Evolutionary conservation across 2,329 filamentous ascomycete genomes (phyloP).

Genomic region (Tolypocladium sp.): DNA sequence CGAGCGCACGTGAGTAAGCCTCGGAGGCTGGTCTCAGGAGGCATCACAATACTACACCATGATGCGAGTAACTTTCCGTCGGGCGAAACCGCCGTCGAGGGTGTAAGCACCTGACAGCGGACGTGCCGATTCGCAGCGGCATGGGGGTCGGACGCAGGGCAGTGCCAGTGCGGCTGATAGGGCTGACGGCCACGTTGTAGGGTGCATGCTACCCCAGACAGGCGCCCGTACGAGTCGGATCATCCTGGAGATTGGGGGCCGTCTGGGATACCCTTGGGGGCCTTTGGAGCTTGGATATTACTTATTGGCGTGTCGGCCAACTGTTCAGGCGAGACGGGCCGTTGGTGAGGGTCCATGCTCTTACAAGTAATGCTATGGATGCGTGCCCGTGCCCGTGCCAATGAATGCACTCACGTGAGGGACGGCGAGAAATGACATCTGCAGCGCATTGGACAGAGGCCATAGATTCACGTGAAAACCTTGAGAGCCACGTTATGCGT

Average conservation of each 20-base stretch:
- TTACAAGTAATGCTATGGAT: neutral
- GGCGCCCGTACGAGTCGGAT: neutral
- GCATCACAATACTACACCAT: neutral
- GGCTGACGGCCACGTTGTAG: constrained; percentile 1
- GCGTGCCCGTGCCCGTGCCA: neutral
- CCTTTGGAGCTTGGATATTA: neutral
- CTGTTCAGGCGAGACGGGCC: neutral
- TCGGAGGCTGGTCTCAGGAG: neutral
- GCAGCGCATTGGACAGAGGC: neutral
- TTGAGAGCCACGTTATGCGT: neutral
- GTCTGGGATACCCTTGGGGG: neutral
- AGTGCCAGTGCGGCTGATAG: constrained; percentile 3
- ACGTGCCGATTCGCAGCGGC: neutral
- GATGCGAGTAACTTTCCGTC: neutral
- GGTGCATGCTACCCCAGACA: neutral
- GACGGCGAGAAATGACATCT: neutral
- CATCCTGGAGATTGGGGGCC: neutral
- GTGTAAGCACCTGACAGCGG: neutral
- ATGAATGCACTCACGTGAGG: neutral
- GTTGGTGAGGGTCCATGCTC: neutral
- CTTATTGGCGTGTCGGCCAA: neutral
- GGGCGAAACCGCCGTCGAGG: neutral
- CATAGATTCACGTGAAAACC: neutral
- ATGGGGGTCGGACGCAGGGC: neutral
- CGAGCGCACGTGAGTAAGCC: neutral